Percentiles rank a stretch among this genome's conserved stretches.
phyloP scores from a whole-genome alignment of 768 basidiomycete species.

The Boletus huronensis region DNA sequence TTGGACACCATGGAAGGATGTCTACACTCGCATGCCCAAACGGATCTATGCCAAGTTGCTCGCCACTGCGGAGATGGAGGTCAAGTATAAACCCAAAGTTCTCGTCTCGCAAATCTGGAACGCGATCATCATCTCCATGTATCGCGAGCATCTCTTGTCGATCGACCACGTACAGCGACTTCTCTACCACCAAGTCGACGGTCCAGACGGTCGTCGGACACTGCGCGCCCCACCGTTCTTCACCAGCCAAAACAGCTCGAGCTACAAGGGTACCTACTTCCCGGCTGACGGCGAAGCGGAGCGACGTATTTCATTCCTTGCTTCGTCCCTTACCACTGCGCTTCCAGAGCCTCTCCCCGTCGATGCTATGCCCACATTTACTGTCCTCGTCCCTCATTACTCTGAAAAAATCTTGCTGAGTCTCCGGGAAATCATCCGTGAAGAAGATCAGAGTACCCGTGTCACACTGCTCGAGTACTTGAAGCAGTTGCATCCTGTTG shows the following conservation, averaged over 20 bases:
- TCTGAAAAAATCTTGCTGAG: constrained; percentile 98
- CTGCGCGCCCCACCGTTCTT: constrained; percentile 98
- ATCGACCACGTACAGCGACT: constrained; percentile 98
- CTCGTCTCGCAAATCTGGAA: constrained; percentile 99
- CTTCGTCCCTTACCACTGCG: constrained; percentile 93
- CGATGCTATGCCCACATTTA: constrained; percentile 99
- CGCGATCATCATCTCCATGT: constrained; percentile 99
- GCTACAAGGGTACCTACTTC: constrained; percentile 83
- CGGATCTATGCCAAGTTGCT: constrained; percentile 96
- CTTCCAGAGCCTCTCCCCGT: constrained; percentile 94
- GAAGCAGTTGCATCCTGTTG: constrained; percentile 96
- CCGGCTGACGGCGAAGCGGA: constrained; percentile 93
- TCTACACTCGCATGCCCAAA: constrained; percentile 94
- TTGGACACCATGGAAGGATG: constrained; percentile 99
- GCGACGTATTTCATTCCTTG: constrained; percentile 97
- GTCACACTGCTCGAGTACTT: constrained; percentile 97
- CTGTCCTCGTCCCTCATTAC: constrained; percentile 98
- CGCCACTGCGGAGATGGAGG: constrained; percentile 96
- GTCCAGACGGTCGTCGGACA: constrained; percentile 82
- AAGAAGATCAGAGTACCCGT: constrained; percentile 94
- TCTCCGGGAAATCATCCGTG: constrained; percentile 95
- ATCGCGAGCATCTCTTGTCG: constrained; percentile 94
- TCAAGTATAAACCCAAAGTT: constrained; percentile 99
- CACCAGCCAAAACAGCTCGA: constrained; percentile 79
- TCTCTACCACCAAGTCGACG: constrained; percentile 94